Base-by-base conservation (phyloP, 2,329 filamentous ascomycete genomes). In the Sporothrix brasiliensis region DNA sequence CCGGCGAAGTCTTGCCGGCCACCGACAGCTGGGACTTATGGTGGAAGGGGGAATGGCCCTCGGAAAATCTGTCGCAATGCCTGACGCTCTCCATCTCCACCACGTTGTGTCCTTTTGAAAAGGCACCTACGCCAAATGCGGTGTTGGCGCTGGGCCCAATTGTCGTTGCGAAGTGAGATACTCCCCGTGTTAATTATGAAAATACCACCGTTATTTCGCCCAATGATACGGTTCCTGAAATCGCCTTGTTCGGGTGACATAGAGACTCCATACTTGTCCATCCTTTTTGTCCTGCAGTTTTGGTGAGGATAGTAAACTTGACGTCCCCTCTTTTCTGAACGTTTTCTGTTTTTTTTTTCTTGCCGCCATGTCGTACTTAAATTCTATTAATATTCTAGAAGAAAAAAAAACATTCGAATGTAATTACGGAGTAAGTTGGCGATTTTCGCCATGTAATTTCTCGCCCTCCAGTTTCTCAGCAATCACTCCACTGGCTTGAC, bases 141-240 rank as follows among this genome's bases (percentile, higher is more conserved):
- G 58, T 63, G 21, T 47, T 47, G 58, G 41, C 7, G 16, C 14
- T 30, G 52, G 52, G n/a, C 6, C 56, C 58, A 47, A 13, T 27
- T n/a, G 41, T 19, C 39, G 21, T 19, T 63, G 58, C n/a, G 54
- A 49, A 13, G 24, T 65, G 61, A 34, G 61, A 65, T 50, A 34
- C 34, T 34, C 34, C 34, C 34, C 34, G 4, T 34, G 49, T 50
- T 34, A 50, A 21, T 30, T 34, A 16, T 44, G 24, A 54, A 44
- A 56, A 54, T 67, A 54, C 65, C 50, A 67, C 65, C 14, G 50
- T 54, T 65, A 50, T 65, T 65, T 50, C 39, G 41, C 58, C 24
- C 16, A 67, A 54, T 67, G 65, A 54, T 44, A 67, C 65, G 50
- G 50, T 67, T 30, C 49, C 30, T 54, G n/a, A 54, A 67, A 54